Conservation (phyloP, 768 basidiomycete genomes). For the Tylopilus rubrobrunneus region DNA sequence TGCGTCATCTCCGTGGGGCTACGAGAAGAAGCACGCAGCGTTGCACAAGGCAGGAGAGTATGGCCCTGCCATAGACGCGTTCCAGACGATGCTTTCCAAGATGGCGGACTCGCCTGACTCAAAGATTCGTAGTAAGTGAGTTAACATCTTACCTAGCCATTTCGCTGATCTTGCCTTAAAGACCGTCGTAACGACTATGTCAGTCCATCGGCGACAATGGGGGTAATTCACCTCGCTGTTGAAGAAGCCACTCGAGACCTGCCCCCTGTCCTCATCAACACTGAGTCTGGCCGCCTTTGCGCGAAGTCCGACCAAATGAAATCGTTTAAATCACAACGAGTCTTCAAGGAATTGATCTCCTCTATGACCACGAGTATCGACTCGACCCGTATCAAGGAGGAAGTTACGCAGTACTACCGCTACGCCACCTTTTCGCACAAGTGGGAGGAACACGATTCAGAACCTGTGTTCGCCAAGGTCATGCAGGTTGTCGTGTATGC, state of each 20-base stretch:
- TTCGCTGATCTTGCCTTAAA: background rate
- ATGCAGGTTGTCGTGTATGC: constrained; percentile 1
- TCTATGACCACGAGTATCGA: constrained; percentile 10
- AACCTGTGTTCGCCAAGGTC: constrained; percentile 8
- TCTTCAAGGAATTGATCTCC: constrained; percentile 10
- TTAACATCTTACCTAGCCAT: background rate
- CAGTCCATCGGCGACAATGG: background rate
- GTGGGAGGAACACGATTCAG: constrained; percentile 3
- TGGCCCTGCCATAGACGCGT: background rate
- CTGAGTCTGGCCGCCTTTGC: constrained; percentile 2
- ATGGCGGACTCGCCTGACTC: constrained; percentile 2
- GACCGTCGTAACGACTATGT: background rate
- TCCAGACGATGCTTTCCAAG: constrained; percentile 10
- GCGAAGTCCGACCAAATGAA: constrained; percentile 1
- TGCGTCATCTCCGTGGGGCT: constrained; percentile 6
- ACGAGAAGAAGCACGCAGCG: constrained; percentile 8
- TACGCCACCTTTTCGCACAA: constrained; percentile 12
- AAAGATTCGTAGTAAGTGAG: background rate
- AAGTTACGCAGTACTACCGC: constrained; percentile 5
- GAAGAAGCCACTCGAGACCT: constrained; percentile 1
- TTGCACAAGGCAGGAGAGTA: background rate
- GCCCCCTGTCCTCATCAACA: constrained; percentile 11
- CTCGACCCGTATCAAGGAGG: background rate
- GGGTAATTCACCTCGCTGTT: background rate
- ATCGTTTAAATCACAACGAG: constrained; percentile 1